phyloP scores from a whole-genome alignment of 2,329 filamentous ascomycete genomes.

The Pyrenophora graminea region DNA sequence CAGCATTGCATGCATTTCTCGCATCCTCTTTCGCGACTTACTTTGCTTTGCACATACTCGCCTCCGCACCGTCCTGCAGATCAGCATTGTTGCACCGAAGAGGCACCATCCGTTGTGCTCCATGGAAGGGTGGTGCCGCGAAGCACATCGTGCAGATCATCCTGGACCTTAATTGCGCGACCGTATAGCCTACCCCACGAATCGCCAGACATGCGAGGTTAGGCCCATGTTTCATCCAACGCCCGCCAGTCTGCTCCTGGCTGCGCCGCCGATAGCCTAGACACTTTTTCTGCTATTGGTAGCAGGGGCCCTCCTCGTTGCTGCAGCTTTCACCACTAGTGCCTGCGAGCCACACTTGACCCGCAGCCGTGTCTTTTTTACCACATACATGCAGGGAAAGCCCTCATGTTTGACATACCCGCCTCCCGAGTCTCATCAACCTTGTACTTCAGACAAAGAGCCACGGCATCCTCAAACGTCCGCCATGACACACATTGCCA shows the following conservation, averaged over 20 bases:
- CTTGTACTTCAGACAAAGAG: conserved; percentile 43
- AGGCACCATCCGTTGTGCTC: conserved; percentile 15
- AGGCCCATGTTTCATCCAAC: conserved; percentile 45
- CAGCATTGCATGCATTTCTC: background rate
- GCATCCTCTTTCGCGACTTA: no score
- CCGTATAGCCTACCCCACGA: conserved; percentile 44
- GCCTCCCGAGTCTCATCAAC: conserved; percentile 48
- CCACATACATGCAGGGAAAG: conserved; percentile 46
- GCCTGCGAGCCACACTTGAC: conserved; percentile 46
- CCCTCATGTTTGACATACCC: conserved; percentile 48
- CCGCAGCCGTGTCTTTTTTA: conserved; percentile 35
- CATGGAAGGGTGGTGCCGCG: conserved; percentile 23
- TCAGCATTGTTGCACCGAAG: conserved; percentile 17
- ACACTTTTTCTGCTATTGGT: conserved; percentile 37
- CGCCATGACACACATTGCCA: conserved; percentile 51
- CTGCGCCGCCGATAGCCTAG: conserved; percentile 44
- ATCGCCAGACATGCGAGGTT: conserved; percentile 46
- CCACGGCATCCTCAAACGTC: conserved; percentile 43
- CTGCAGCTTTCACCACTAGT: conserved; percentile 45
- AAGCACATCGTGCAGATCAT: conserved; percentile 35
- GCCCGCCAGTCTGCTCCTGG: conserved; percentile 38
- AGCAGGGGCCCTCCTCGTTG: conserved; percentile 38
- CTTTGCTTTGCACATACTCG: conserved; percentile 1
- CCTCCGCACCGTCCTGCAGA: conserved; percentile 20
- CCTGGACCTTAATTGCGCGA: conserved; percentile 28